These are phyloP conservation scores for Solanum commersonii DNA, from an alignment of 257 asterid genomes.

Conservation along the genomic window DNA sequence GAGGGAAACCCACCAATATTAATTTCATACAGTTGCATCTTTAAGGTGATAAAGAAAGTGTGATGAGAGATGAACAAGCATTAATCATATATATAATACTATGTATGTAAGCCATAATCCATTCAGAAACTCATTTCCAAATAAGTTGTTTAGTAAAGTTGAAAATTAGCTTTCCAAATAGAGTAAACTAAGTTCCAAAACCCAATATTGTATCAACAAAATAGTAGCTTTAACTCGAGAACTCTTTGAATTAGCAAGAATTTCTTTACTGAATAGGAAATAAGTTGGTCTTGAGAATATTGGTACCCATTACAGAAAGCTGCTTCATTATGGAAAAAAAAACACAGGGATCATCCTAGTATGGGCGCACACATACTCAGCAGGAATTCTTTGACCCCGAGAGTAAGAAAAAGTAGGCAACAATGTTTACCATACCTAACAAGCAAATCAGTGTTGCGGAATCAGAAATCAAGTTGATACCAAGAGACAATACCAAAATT, in stretches of 20 bases:
- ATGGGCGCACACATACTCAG: not conserved
- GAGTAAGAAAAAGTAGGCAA: not conserved
- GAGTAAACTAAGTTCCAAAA: not conserved
- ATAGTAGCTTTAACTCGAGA: not conserved
- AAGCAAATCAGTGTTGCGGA: not conserved
- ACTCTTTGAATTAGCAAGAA: not conserved
- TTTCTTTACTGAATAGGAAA: not conserved
- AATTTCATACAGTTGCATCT: not conserved
- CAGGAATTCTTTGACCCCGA: not conserved
- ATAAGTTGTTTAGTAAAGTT: not conserved
- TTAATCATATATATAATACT: not conserved
- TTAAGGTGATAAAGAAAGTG: not conserved
- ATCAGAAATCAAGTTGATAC: not conserved
- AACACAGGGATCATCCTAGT: not conserved
- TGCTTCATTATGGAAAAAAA: not conserved
- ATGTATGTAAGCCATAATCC: not conserved
- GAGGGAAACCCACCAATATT: not conserved
- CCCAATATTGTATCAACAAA: not conserved
- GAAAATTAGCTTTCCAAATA: not conserved
- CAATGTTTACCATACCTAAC: not conserved
- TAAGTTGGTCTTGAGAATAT: not conserved
- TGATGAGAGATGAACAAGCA: not conserved
- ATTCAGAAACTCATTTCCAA: not conserved
- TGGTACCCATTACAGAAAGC: not conserved
- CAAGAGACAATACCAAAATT: slow-evolving; percentile 2